Percentiles rank a stretch among this genome's conserved stretches.
Conservation (phyloP, 148 eudicot genomes). For the Heliamphora exappendiculata region DNA sequence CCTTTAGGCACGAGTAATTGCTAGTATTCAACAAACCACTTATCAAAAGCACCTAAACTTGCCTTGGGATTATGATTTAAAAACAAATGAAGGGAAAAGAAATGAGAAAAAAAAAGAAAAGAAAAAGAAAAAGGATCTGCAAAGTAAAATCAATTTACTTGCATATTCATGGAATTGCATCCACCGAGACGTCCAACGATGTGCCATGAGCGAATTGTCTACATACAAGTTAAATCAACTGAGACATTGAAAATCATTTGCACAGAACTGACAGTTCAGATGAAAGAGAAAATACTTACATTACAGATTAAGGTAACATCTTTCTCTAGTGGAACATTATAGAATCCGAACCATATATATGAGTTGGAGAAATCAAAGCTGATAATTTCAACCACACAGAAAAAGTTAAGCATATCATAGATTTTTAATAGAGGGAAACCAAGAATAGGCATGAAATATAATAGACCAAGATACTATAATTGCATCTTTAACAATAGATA, state of each 20-base stretch:
- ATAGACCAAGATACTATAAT: not conserved
- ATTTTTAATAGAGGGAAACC: slow-evolving; percentile 2
- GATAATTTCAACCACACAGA: slow-evolving; percentile 16
- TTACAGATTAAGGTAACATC: slow-evolving; percentile 70
- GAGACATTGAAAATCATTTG: not conserved
- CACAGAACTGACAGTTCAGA: not conserved
- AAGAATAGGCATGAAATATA: not conserved
- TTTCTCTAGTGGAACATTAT: slow-evolving; percentile 75
- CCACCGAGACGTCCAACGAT: slow-evolving; percentile 97
- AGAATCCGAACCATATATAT: slow-evolving; percentile 89
- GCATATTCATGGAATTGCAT: slow-evolving; percentile 96
- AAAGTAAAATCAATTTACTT: slow-evolving; percentile 34
- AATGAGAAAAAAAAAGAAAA: not conserved
- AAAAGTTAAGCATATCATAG: not conserved
- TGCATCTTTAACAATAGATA: not conserved
- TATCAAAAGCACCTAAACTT: no score
- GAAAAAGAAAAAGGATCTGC: not conserved
- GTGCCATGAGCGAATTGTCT: slow-evolving; percentile 93
- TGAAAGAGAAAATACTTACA: slow-evolving; percentile 46
- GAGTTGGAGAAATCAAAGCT: slow-evolving; percentile 80
- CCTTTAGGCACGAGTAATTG: no score
- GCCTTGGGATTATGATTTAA: not conserved
- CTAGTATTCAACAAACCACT: no score
- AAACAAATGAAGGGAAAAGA: no score
- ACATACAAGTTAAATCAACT: slow-evolving; percentile 18